Base-by-base conservation (phyloP, 495 filamentous ascomycete species). In the Neurospora sp. region DNA sequence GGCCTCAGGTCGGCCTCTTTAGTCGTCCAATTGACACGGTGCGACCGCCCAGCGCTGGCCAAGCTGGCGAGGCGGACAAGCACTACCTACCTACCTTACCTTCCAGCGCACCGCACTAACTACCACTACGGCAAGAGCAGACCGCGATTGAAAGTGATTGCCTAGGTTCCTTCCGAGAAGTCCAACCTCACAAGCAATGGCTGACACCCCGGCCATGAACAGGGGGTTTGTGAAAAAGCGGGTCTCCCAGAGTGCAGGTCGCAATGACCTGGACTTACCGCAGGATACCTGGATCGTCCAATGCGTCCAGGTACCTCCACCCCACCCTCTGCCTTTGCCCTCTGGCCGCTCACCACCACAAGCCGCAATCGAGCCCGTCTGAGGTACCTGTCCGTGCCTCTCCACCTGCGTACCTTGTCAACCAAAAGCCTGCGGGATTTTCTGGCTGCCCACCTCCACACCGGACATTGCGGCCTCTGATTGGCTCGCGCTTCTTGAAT, bases 351-450 rank as follows among this genome's bases (percentile, higher is more conserved):
- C 20, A 27, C 22, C 46, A 72, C 53, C 69, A 69, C 27, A 65
- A 39, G 72, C 73, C 41, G 72, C 78, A 74, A 65, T 71, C 44
- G 59, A 53, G 61, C 40, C 37, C 22, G 46, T 9, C 71, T 12
- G 48, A 75, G 76, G 76, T 81, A 81, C 80, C 74, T 80, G 69
- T 37, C 44, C 48, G 70, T 39, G 70, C 31, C 70, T 73, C 71
- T 44, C 75, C 73, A 72, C 74, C 70, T 18, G 74, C 9, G 80
- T 80, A 81, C 76, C 77, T 39, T 37, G 65, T 65, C 46, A 69
- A 20, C 65, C 70, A 73, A 37, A 70, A 71, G 75, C 42, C 74
- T 81, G 80, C 79, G 80, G 79, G 79, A 81, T 81, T 81, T 81
- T 80, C 78, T 74, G 75, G 73, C 75, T 78, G 72, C 70, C 71